phyloP scores from a whole-genome alignment of 2,329 filamentous ascomycete species.

The Clonostachys byssicola region DNA sequence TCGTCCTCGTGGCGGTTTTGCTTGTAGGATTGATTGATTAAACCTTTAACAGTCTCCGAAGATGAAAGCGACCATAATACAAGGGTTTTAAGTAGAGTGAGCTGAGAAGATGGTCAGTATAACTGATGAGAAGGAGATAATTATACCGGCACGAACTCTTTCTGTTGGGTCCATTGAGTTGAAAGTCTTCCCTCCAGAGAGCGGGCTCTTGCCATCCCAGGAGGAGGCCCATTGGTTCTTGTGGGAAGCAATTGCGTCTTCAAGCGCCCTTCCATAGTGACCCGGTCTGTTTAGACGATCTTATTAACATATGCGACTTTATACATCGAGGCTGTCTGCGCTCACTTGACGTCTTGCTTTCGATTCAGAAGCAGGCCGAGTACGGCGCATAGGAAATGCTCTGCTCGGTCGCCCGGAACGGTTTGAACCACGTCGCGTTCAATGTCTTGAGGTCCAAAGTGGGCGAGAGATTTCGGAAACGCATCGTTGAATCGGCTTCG shows the following conservation, averaged over 20 bases:
- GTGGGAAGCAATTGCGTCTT: slow-evolving; percentile 85
- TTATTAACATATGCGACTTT: neutral
- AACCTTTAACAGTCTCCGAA: slow-evolving; percentile 75
- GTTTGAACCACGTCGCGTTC: slow-evolving; percentile 79
- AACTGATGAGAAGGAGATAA: neutral
- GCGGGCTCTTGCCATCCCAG: slow-evolving; percentile 81
- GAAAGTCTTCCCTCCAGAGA: slow-evolving; percentile 78
- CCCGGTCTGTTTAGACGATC: slow-evolving; percentile 59
- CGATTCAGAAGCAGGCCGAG: slow-evolving; percentile 87
- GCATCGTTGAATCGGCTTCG: slow-evolving; percentile 86
- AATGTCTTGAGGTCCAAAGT: slow-evolving; percentile 93
- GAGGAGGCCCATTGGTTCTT: slow-evolving; percentile 81
- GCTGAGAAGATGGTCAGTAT: slow-evolving; percentile 41
- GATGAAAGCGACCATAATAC: slow-evolving; percentile 86
- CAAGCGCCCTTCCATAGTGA: slow-evolving; percentile 88
- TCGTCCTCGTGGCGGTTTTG: slow-evolving; percentile 76
- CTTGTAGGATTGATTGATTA: slow-evolving; percentile 87
- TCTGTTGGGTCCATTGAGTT: slow-evolving; percentile 76
- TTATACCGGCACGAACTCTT: slow-evolving; percentile 53
- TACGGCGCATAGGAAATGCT: slow-evolving; percentile 85
- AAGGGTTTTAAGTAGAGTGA: slow-evolving; percentile 77
- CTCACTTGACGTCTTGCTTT: slow-evolving; percentile 97
- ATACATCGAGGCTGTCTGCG: slow-evolving; percentile 20
- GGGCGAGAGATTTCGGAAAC: slow-evolving; percentile 80
- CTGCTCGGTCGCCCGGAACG: slow-evolving; percentile 77